phyloP scores from a whole-genome alignment of 768 basidiomycete genomes.

The Saitozyma podzolica region DNA sequence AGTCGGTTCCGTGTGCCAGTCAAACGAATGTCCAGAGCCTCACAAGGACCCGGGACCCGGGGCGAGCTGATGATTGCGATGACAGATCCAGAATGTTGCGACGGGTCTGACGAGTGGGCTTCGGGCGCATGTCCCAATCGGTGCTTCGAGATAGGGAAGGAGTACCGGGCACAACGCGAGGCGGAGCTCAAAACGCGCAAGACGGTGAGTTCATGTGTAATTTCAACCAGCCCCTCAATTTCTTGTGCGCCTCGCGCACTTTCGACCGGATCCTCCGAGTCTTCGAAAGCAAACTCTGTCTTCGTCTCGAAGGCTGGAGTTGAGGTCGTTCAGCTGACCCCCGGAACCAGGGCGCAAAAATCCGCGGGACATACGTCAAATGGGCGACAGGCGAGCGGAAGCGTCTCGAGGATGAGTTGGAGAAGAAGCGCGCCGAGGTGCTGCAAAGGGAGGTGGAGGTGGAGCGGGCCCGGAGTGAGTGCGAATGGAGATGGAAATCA shows the following conservation, averaged over 20 bases:
- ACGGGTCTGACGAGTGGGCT: slow-evolving; percentile 85
- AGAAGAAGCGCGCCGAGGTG: slow-evolving; percentile 63
- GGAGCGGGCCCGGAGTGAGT: slow-evolving; percentile 67
- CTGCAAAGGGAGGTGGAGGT: slow-evolving; percentile 68
- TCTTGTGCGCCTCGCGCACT: neutral
- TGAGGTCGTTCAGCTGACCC: neutral
- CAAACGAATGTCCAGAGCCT: no score
- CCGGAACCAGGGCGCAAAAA: slow-evolving; percentile 75
- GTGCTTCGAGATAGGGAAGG: slow-evolving; percentile 74
- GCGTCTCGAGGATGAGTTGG: slow-evolving; percentile 68
- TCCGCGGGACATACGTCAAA: slow-evolving; percentile 80
- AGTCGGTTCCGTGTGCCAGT: neutral
- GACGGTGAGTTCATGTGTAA: slow-evolving; percentile 60
- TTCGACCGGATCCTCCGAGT: neutral
- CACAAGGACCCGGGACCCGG: no score
- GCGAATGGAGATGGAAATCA: neutral
- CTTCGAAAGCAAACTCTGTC: neutral
- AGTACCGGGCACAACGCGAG: slow-evolving; percentile 65
- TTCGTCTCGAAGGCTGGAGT: no score
- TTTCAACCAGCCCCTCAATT: neutral
- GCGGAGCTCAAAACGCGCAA: slow-evolving; percentile 75
- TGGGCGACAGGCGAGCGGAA: slow-evolving; percentile 87
- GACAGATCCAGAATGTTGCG: slow-evolving; percentile 86
- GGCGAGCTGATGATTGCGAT: slow-evolving; percentile 14
- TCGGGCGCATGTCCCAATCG: slow-evolving; percentile 72